Conservation (phyloP, 768 basidiomycete genomes). For the Lactifluus piperatus region DNA sequence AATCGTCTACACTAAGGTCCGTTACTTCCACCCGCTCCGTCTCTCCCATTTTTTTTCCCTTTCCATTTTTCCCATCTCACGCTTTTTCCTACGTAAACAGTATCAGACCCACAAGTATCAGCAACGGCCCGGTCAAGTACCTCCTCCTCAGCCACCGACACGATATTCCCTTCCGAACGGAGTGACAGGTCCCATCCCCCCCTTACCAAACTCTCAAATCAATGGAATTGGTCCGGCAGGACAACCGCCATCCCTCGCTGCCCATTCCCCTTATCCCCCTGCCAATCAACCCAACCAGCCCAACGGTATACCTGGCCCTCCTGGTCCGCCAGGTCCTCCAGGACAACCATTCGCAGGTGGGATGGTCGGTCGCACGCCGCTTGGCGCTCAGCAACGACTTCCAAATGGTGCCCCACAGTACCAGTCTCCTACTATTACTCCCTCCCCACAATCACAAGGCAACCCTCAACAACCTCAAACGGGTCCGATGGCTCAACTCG, state of each 20-base stretch:
- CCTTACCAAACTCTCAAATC: slow-evolving; percentile 20
- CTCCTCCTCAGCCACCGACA: slow-evolving; percentile 12
- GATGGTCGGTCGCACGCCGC: slow-evolving; percentile 28
- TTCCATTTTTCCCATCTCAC: neutral
- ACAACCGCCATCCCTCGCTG: slow-evolving; percentile 16
- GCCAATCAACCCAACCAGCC: slow-evolving; percentile 23
- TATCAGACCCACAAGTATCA: slow-evolving; percentile 28
- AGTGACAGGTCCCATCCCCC: slow-evolving; percentile 8
- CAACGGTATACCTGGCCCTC: slow-evolving; percentile 22
- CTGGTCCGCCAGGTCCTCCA: slow-evolving; percentile 7
- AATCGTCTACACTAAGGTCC: slow-evolving; percentile 59
- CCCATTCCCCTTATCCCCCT: slow-evolving; percentile 13
- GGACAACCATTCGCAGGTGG: slow-evolving; percentile 8
- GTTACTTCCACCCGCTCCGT: slow-evolving; percentile 19
- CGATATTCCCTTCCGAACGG: slow-evolving; percentile 25
- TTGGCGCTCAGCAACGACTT: slow-evolving; percentile 33
- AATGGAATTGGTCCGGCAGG: slow-evolving; percentile 27
- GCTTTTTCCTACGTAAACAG: slow-evolving; percentile 19
- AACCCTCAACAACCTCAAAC: slow-evolving; percentile 27
- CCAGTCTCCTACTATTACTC: slow-evolving; percentile 57
- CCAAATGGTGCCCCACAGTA: slow-evolving; percentile 43
- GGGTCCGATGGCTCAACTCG: slow-evolving; percentile 41
- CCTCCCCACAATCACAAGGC: slow-evolving; percentile 44
- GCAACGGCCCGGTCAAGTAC: neutral
- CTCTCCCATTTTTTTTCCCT: neutral